These are phyloP conservation scores for Colletotrichum noveboracense DNA, from an alignment of 2,329 filamentous ascomycete genomes.

Conservation along the genomic window DNA sequence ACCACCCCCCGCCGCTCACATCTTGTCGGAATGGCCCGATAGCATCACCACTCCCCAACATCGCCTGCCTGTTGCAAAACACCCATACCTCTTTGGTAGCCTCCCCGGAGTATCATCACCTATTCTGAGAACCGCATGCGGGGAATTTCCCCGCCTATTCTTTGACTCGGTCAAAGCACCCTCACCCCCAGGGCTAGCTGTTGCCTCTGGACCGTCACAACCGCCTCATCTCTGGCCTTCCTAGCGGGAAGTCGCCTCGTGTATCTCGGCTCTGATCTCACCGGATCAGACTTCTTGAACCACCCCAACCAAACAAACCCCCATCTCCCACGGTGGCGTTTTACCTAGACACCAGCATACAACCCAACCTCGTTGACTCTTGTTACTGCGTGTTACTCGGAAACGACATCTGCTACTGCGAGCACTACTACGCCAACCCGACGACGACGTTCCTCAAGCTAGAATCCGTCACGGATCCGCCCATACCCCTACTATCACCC, in stretches of 20 bases:
- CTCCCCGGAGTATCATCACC: constrained; percentile 13
- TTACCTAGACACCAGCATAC: constrained; percentile 19
- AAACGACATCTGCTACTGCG: constrained; percentile 19
- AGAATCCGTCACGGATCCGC: constrained; percentile 20
- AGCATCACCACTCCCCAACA: constrained; percentile 15
- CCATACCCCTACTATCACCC: not conserved
- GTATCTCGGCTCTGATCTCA: not conserved
- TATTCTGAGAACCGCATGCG: constrained; percentile 24
- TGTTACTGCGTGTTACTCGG: constrained; percentile 24
- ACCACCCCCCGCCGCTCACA: not conserved
- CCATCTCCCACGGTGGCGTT: constrained; percentile 22
- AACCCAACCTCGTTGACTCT: constrained; percentile 21
- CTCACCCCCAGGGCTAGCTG: constrained; percentile 14
- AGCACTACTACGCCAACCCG: constrained; percentile 10
- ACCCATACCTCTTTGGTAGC: constrained; percentile 22
- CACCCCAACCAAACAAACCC: not conserved
- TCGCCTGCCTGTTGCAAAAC: not conserved
- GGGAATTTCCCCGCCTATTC: constrained; percentile 25
- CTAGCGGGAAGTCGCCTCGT: not conserved
- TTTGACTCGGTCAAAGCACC: constrained; percentile 26
- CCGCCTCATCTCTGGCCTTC: not conserved
- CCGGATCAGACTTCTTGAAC: not conserved
- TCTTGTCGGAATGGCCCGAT: constrained; percentile 20
- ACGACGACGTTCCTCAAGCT: not conserved
- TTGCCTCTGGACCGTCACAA: not conserved